Evolutionary conservation across 345 rosid genomes (phyloP).

Genomic region (Eucalyptus sp.): DNA sequence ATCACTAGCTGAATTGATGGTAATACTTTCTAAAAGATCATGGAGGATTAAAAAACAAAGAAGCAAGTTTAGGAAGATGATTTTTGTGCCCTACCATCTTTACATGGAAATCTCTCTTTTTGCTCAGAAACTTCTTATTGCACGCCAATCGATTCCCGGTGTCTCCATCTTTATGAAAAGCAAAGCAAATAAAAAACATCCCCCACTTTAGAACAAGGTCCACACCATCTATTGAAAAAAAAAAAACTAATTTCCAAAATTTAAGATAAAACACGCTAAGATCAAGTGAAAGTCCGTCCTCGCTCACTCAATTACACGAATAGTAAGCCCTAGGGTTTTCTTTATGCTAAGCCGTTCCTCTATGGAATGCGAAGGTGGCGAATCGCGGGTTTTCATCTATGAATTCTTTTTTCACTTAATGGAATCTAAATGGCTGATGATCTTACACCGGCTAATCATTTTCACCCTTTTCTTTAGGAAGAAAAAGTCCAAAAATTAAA

Average conservation of each 20-base stretch:
- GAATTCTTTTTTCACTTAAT: not conserved
- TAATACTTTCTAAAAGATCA: constrained; percentile 15
- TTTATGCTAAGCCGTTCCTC: not conserved
- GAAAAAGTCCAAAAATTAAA: not conserved
- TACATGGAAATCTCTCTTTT: constrained; percentile 19
- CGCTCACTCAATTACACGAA: not conserved
- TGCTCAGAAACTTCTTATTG: constrained; percentile 28
- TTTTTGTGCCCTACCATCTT: constrained; percentile 41
- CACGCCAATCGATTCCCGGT: constrained; percentile 18
- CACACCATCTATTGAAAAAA: not conserved
- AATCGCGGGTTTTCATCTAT: not conserved
- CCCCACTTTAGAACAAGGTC: not conserved
- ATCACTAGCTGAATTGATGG: not conserved
- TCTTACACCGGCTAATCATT: not conserved
- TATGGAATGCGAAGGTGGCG: not conserved
- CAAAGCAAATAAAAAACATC: not conserved
- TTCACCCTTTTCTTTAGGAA: not conserved
- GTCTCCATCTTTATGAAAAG: constrained; percentile 29
- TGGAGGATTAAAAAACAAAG: not conserved
- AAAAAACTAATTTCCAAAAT: not conserved
- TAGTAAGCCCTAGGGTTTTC: not conserved
- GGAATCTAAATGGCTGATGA: not conserved
- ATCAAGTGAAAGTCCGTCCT: not conserved
- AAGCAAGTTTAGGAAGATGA: constrained; percentile 26
- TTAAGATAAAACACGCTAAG: not conserved